phyloP scores from a whole-genome alignment of 352 stramenopile species.

The Phytopythium montanum region DNA sequence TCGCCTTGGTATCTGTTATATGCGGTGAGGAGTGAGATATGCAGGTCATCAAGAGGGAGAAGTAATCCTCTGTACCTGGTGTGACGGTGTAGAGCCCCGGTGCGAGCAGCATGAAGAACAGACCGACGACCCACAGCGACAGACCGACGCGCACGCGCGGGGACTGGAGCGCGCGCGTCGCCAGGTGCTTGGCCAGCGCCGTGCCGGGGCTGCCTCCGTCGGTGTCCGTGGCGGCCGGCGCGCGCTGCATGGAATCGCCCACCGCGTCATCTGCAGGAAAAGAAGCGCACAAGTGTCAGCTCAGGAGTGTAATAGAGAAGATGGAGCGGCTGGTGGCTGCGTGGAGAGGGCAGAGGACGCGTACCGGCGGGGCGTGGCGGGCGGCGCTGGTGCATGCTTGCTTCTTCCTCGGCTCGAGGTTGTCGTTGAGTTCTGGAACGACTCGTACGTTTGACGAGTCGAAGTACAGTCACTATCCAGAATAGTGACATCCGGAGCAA shows the following conservation, averaged over 20 bases:
- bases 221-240: constrained; percentile 4
- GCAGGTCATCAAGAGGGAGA: no score
- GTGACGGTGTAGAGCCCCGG: constrained; percentile 58
- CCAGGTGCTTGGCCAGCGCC: constrained; percentile 49
- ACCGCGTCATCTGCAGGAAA: constrained; percentile 10
- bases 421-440: neutral
- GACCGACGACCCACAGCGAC: constrained; percentile 64
- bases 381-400: constrained; percentile 9
- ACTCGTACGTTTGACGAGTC: neutral
- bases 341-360: neutral
- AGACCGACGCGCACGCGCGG: constrained; percentile 62
- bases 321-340: neutral
- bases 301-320: neutral
- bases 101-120: constrained; percentile 82
- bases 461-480: no score
- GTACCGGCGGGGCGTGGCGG: neutral
- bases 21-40: neutral
- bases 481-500: no score
- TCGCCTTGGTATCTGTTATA: constrained; percentile 53
- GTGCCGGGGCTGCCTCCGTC: constrained; percentile 36
- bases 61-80: constrained; percentile 12
- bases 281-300: constrained; percentile 6
- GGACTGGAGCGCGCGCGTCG: constrained; percentile 48
- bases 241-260: constrained; percentile 26
- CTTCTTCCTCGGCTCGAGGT: neutral